Evolutionary conservation across 495 filamentous ascomycete species (phyloP), one percentile per base, ranked within the genome.

Genomic region (Endocarpon pusillum): DNA sequence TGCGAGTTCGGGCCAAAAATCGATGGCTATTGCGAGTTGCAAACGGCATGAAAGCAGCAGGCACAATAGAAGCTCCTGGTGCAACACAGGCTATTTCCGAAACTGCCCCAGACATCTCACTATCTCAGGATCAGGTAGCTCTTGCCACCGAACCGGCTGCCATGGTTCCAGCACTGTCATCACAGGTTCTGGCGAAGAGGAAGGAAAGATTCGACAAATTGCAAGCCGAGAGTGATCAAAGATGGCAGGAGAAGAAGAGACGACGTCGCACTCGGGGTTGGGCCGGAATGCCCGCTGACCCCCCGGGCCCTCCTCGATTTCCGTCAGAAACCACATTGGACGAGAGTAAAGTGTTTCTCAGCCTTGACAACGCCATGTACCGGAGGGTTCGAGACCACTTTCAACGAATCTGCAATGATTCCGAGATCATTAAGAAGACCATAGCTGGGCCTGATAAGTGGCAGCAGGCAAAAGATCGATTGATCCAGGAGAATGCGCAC

Each of bases 261-360:
- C 67, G 81, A 10, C 69, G 79, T 14, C 70, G 76, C 19, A 85
- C 73, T 33, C 66, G 69, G 37, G 69, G 67, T 7, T 82, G 69
- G 67, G 76, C 72, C 23, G 76, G 77, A 4, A 45, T 86, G 19
- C 76, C 78, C 10, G 66, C 81, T 27, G 81, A 86, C 54, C 75
- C 75, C 15, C 73, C 75, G 3, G 69, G 67, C 12, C 78, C 78
- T 11, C 80, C 80, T 24, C 71, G 81, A 29, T 86, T 78, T 47
- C 78, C 78, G 0, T 84, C 78, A 4, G 81, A 87, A 46, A 83
- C 75, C 7, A 84, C 81, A 1, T 67, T 89, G 36, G 74, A 80
- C 43, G 81, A 89, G 46, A 71, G 74, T 53, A 83, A 84, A 45
- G 59, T 63, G 12, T 74, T 71, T 43, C 57, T 89, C 22, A 64